Evolutionary conservation across 495 filamentous ascomycete species (phyloP), one percentile per base, ranked within the genome.

Genomic region (Hypoxylon perforatum): DNA sequence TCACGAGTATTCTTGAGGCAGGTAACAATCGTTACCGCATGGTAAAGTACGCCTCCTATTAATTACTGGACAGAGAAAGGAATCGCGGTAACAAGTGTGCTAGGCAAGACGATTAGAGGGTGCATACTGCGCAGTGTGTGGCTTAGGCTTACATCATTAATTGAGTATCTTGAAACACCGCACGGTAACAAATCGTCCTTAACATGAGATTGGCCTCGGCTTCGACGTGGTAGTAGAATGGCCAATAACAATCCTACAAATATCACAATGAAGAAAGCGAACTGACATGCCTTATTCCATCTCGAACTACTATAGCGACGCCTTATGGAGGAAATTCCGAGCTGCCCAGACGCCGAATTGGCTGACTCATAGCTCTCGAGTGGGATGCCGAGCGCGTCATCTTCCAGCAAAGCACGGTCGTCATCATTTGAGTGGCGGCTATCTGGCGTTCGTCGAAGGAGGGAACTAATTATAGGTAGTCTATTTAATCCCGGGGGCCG

Each of bases 1-100:
- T 64, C 57, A 76, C 75, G 72, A 72, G 62, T 75, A 81, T 55
- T 73, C 68, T 7, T 45, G 35, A 22, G 77, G 68, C 12, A 73
- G 57, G 66, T 82, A 82, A 59, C 80, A 82, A 52, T 70, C 77
- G 33, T 46, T 50, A 6, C 78, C 78, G 52, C 78, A 82, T 61
- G 61, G 69, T 21, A 80, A 65, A 15, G 73, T 80, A 22, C 75
- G 73, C 25, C 72, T 66, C 39, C 66, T 71, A 45, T 77, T 59
- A 15, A 75, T 21, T 9, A 82, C 69, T 2, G 80, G 80, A 39
- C 79, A 82, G 21, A 82, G 71, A 25, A 81, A 81, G 33, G 76
- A 55, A 4, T 55, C 49, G 49, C 75, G 67, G 47, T 80, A 81
- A 55, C 80, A 82, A n/a, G 79, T 81, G 52, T 82, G 78, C 77